phyloP scores from a whole-genome alignment of 2,329 filamentous ascomycete species.

The Rhytidhysteron rufulum region DNA sequence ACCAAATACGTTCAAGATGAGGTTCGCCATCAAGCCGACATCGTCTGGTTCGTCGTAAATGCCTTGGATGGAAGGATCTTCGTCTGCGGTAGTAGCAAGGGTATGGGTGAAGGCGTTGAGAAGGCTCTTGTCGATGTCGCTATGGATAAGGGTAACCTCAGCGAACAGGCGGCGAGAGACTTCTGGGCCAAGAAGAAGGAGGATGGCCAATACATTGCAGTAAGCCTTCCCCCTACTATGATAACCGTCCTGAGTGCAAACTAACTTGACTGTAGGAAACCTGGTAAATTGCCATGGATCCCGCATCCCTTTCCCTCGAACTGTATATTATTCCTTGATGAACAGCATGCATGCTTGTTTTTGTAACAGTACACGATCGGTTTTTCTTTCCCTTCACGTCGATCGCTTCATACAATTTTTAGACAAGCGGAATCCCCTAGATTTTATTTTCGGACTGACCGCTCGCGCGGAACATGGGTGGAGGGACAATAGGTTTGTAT shows the following conservation, averaged over 20 bases:
- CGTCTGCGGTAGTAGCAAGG: constrained; percentile 90
- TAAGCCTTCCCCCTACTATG: constrained; percentile 21
- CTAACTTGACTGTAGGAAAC: constrained; percentile 6
- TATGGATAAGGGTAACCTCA: constrained; percentile 86
- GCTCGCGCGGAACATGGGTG: background rate
- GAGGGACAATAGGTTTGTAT: background rate
- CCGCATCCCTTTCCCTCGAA: background rate
- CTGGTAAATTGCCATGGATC: constrained; percentile 2
- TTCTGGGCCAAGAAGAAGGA: constrained; percentile 94
- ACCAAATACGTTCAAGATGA: constrained; percentile 96
- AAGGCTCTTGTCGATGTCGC: constrained; percentile 82
- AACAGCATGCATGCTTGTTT: too few species aligned
- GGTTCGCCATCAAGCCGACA: constrained; percentile 81
- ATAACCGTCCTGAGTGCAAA: background rate
- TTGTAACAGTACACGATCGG: too few species aligned
- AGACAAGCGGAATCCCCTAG: background rate
- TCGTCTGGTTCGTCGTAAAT: constrained; percentile 99
- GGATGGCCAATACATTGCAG: constrained; percentile 91
- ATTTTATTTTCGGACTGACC: background rate
- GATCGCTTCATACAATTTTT: background rate
- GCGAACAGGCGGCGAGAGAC: constrained; percentile 72
- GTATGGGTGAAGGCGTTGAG: constrained; percentile 97
- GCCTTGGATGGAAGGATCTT: constrained; percentile 93
- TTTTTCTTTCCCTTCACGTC: background rate
- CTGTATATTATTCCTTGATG: background rate